Conservation (phyloP, 2,329 filamentous ascomycete genomes). For the Ophiostoma quercus region DNA sequence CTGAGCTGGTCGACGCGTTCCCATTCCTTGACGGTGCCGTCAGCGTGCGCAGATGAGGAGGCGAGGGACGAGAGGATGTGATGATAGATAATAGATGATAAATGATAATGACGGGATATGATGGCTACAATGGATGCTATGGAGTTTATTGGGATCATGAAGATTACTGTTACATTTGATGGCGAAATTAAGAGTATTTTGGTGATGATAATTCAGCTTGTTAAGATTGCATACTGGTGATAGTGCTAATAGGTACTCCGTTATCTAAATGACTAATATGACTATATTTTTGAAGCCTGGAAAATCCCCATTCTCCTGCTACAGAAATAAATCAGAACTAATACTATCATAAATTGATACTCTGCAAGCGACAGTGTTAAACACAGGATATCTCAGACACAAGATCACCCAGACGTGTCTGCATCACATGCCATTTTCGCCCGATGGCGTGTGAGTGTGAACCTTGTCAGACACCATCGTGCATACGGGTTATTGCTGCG, state of each 20-base stretch:
- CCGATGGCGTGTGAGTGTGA: slow-evolving; percentile 3
- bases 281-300: no score
- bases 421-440: background rate
- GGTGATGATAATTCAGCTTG: background rate
- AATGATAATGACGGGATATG: background rate
- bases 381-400: background rate
- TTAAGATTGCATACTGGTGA: no score
- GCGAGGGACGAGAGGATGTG: background rate
- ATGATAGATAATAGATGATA: background rate
- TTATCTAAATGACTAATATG: no score
- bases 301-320: no score
- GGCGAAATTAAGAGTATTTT: background rate
- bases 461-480: slow-evolving; percentile 6
- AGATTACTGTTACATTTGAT: background rate
- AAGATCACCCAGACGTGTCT: background rate
- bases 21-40: slow-evolving; percentile 22
- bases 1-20: slow-evolving; percentile 23
- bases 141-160: background rate
- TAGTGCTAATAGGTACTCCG: no score
- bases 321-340: no score
- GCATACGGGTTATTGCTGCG: slow-evolving; percentile 7
- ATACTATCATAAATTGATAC: no score
- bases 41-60: slow-evolving; percentile 15
- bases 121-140: background rate
- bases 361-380: background rate